Percentiles rank a stretch among this genome's conserved stretches.
phyloP scores from a whole-genome alignment of 805 yeast genomes.

The Candida germanica region DNA sequence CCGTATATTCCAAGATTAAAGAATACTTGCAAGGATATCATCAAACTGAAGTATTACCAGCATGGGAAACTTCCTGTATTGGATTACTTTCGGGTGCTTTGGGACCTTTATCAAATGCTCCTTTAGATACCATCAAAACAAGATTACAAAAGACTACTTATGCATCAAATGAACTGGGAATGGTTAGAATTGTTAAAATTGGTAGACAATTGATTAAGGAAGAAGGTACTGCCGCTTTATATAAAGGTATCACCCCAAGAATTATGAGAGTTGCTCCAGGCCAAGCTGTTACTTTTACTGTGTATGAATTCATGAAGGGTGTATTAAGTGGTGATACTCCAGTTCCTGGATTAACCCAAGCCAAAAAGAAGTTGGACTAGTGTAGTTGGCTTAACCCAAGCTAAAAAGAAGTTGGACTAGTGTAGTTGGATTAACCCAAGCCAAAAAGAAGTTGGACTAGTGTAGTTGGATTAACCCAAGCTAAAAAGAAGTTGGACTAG shows the following conservation, averaged over 20 bases:
- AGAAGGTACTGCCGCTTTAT: slow-evolving; percentile 62
- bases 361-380: slow-evolving; percentile 14
- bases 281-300: slow-evolving; percentile 97
- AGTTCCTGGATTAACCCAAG: slow-evolving; percentile 13
- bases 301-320: slow-evolving; percentile 82
- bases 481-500: no score
- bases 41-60: slow-evolving; percentile 60
- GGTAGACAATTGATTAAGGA: slow-evolving; percentile 77
- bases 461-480: no score
- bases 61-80: slow-evolving; percentile 90
- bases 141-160: slow-evolving; percentile 90
- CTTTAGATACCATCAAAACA: slow-evolving; percentile 94
- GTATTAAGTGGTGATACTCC: slow-evolving; percentile 42
- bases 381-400: no score
- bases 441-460: no score
- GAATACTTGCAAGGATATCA: slow-evolving; percentile 65
- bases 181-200: slow-evolving; percentile 76
- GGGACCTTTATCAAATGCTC: slow-evolving; percentile 97
- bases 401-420: no score
- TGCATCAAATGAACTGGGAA: slow-evolving; percentile 61
- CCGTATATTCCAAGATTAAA: slow-evolving; percentile 85
- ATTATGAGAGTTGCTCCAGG: slow-evolving; percentile 99
- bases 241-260: slow-evolving; percentile 90
- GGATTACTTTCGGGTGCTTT: slow-evolving; percentile 94
- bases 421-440: no score